Evolutionary conservation across 345 rosid genomes (phyloP).

Genomic region (Psidium guajava): DNA sequence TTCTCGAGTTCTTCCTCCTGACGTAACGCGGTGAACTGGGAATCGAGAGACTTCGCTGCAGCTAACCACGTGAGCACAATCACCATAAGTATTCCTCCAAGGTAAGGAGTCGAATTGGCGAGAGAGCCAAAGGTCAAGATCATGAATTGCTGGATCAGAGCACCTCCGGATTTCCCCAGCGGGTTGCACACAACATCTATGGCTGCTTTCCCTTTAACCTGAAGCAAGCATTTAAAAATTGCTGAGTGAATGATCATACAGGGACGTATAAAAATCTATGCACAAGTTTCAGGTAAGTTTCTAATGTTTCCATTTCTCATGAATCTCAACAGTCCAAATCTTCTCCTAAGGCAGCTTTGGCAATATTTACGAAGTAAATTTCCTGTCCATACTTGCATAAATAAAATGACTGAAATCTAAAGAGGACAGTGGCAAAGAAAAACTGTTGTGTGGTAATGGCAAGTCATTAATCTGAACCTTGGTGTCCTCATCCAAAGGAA

Average conservation of each 20-base stretch:
- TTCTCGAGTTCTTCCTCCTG: conserved; percentile 91
- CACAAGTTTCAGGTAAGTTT: neutral
- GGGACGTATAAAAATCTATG: neutral
- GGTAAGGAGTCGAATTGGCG: conserved; percentile 90
- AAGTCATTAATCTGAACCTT: conserved; percentile 37
- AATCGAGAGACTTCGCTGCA: conserved; percentile 81
- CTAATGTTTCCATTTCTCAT: neutral
- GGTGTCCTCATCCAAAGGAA: conserved; percentile 94
- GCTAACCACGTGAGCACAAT: conserved; percentile 80
- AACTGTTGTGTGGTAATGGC: neutral
- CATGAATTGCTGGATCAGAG: conserved; percentile 96
- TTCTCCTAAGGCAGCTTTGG: neutral
- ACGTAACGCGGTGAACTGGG: conserved; percentile 66
- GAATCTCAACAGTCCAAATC: neutral
- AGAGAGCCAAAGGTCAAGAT: conserved; percentile 92
- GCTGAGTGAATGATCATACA: neutral
- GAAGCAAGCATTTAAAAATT: conserved; percentile 2
- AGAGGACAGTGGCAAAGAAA: neutral
- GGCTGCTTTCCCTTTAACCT: conserved; percentile 98
- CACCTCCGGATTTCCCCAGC: conserved; percentile 91
- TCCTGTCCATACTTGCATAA: neutral
- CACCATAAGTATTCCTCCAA: conserved; percentile 66
- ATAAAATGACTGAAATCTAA: neutral
- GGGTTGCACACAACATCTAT: conserved; percentile 95
- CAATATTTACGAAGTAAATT: neutral